These are phyloP conservation scores for Arthrobotrys musiformis DNA, from an alignment of 2,329 filamentous ascomycete species.

Conservation along the genomic window DNA sequence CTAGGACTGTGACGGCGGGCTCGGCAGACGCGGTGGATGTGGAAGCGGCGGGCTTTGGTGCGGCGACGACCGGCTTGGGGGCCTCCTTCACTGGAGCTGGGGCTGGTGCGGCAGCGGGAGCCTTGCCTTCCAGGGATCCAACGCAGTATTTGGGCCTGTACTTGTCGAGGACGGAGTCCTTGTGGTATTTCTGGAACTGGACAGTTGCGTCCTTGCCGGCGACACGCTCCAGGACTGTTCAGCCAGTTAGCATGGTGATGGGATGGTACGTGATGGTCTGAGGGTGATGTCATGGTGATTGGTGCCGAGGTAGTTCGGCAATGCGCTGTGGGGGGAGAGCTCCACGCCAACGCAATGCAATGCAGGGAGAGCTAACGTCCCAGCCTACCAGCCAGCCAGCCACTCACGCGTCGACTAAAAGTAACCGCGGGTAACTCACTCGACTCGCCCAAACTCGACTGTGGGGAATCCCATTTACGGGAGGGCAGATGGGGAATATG, in stretches of 20 bases:
- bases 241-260: no score
- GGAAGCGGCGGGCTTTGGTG: constrained; percentile 57
- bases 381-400: constrained; percentile 68
- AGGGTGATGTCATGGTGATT: background rate
- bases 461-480: background rate
- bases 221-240: constrained; percentile 69
- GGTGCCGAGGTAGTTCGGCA: constrained; percentile 12
- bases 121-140: constrained; percentile 86
- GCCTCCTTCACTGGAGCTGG: constrained; percentile 64
- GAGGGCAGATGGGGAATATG: background rate
- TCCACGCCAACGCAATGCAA: background rate
- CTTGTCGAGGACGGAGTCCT: constrained; percentile 71
- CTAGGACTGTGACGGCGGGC: constrained; percentile 72
- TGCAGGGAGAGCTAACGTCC: no score
- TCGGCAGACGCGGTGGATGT: constrained; percentile 61
- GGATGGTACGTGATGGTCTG: background rate
- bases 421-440: background rate
- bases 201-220: constrained; percentile 75
- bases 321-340: background rate
- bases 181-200: constrained; percentile 77
- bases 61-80: constrained; percentile 64
- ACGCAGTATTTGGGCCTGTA: constrained; percentile 71
- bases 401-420: constrained; percentile 63
- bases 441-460: no score
- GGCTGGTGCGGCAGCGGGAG: constrained; percentile 63